Base-by-base conservation (phyloP, 495 filamentous ascomycete species). In the Astrothelium macrocarpum region DNA sequence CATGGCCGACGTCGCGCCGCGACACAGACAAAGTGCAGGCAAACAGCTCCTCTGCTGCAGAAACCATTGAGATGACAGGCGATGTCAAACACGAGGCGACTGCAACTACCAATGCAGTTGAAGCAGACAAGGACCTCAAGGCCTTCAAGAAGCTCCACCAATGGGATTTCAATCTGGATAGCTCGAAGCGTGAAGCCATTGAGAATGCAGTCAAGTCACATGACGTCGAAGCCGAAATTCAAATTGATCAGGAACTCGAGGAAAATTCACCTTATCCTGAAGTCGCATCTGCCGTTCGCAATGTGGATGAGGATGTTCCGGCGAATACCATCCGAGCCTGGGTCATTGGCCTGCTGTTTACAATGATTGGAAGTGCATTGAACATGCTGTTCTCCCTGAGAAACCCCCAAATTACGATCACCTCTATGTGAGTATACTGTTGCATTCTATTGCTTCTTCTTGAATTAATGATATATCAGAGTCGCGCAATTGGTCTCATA, bases 191-290 rank as follows among this genome's bases (percentile, higher is more conserved):
- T 78, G 49, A 87, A 29, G 72, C 81, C 59, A 78, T 85, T 58
- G 82, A 82, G 66, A 78, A 88, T 46, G 82, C 86, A 29, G 78
- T 81, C 29, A 84, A 81, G 14, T 77, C 87, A n/a, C 70, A 80
- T 60, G 79, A 79, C 1, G 67, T 73, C 34, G 79, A 87, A 72
- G 72, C 78, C 32, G 80, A 81, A 62, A 77, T 80, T 45, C 79
- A 80, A 26, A 71, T 78, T 49, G 80, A 78, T 49, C 76, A 81
- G 53, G 81, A 82, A 36, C 67, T 88, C 25, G 72, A 85, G 62
- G 85, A 90, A 46, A 81, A 89, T 68, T 88, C 85, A 25, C 85
- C 85, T 20, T 90, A 90, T 65, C 84, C 85, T 45, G 84, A 90
- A 71, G 88, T 86, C 58, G 78, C 82, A 32, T 82, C 83, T 14